A percentile compares a stretch with the other conserved stretches of the same genome.
Evolutionary conservation across 371 early-diverging fungal species (phyloP).

Genomic region (Saksenaea vasiformis): DNA sequence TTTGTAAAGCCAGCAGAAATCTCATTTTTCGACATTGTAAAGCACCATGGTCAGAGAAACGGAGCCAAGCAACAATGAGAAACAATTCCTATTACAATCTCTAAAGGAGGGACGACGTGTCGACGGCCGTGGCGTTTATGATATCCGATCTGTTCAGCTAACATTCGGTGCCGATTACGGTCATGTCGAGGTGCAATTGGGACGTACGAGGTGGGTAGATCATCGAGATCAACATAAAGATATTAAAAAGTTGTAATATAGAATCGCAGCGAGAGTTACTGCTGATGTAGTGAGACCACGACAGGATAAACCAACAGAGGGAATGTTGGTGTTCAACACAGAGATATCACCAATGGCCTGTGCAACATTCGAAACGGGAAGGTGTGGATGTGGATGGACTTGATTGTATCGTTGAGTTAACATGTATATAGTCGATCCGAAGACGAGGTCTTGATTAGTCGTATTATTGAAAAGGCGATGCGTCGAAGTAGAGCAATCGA

Average conservation of each 20-base stretch:
- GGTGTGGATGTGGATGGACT: conserved; percentile 31
- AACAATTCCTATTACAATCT: conserved; percentile 67
- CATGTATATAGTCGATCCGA: conserved; percentile 58
- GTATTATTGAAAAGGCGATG: conserved; percentile 88
- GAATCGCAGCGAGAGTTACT: conserved; percentile 83
- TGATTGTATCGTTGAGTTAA: background rate
- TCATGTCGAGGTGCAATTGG: conserved; percentile 78
- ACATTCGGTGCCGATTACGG: conserved; percentile 74
- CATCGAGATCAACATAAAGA: background rate
- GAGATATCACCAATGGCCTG: conserved; percentile 90
- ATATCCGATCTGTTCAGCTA: conserved; percentile 73
- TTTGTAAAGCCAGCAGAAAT: too few species aligned
- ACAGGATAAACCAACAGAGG: conserved; percentile 83
- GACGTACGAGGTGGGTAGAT: conserved; percentile 67
- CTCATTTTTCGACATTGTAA: background rate
- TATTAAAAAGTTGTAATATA: conserved; percentile 17
- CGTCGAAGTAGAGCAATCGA: conserved; percentile 87
- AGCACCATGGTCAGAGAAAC: conserved; percentile 26
- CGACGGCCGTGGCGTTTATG: conserved; percentile 83
- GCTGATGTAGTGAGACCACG: conserved; percentile 88
- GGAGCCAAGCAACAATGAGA: conserved; percentile 66
- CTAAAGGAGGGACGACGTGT: conserved; percentile 66
- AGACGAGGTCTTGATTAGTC: conserved; percentile 81
- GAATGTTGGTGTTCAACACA: conserved; percentile 77
- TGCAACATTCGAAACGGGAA: conserved; percentile 70